Conservation (phyloP, 177 flowering plant genomes). For the Vitis hybrid region DNA sequence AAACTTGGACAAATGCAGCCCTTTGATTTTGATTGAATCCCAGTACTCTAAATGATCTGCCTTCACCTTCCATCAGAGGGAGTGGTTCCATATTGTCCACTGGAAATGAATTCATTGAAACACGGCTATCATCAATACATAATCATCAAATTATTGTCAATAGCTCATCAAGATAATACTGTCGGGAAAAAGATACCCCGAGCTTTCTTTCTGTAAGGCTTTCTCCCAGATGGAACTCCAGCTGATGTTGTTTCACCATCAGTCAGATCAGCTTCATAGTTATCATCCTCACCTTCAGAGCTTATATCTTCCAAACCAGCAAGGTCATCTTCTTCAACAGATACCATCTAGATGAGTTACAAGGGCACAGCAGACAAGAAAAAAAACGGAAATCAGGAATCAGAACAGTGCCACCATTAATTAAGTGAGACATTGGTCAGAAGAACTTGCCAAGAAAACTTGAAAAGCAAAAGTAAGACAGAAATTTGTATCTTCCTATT, state of each 20-base stretch:
- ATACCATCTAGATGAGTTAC: conserved; percentile 67
- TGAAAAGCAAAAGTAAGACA: too few species aligned
- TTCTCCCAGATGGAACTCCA: conserved; percentile 55
- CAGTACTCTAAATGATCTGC: conserved; percentile 77
- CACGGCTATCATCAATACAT: conserved; percentile 1
- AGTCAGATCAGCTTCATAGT: conserved; percentile 78
- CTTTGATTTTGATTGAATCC: conserved; percentile 93
- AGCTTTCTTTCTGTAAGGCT: conserved; percentile 61
- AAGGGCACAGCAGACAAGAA: not conserved
- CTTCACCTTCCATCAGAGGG: conserved; percentile 98
- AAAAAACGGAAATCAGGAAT: not conserved
- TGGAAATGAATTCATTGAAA: conserved; percentile 22
- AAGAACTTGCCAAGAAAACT: too few species aligned
- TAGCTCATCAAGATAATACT: not conserved
- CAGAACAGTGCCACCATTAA: not conserved
- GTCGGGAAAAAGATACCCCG: conserved; percentile 51
- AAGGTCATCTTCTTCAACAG: conserved; percentile 95
- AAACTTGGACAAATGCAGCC: conserved; percentile 81
- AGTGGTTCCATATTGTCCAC: conserved; percentile 59
- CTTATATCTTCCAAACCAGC: conserved; percentile 95
- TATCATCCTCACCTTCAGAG: conserved; percentile 86
- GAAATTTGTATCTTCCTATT: too few species aligned
- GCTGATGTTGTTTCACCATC: conserved; percentile 59
- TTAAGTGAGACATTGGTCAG: not conserved
- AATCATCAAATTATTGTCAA: not conserved